Conservation (phyloP, 2,329 filamentous ascomycete species). For the Colletotrichum kahawae region DNA sequence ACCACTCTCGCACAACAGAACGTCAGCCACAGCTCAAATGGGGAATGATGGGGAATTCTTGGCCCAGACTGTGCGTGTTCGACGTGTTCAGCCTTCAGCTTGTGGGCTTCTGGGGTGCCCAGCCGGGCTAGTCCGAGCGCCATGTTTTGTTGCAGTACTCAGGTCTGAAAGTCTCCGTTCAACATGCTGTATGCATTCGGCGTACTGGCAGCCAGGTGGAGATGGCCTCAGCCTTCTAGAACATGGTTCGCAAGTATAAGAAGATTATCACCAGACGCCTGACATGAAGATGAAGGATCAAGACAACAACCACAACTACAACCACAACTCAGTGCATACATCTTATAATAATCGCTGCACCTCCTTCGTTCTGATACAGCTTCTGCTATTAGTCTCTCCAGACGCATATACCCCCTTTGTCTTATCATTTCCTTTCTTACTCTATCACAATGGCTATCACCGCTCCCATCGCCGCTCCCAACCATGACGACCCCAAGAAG, state of each 20-base stretch:
- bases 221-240: background rate
- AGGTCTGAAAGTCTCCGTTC: slow-evolving; percentile 6
- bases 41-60: background rate
- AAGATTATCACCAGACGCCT: background rate
- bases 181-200: background rate
- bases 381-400: background rate
- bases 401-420: background rate
- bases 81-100: background rate
- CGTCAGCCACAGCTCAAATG: background rate
- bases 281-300: background rate
- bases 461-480: background rate
- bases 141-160: background rate
- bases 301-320: background rate
- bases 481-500: background rate
- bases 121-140: background rate
- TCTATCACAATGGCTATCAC: slow-evolving; percentile 8
- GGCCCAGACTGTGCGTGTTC: background rate
- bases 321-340: background rate
- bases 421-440: background rate
- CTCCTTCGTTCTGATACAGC: background rate
- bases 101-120: background rate
- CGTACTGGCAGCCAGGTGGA: background rate
- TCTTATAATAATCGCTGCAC: background rate
- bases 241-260: background rate
- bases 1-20: background rate